A percentile compares a stretch with the other conserved stretches of the same genome.
Conservation (phyloP, 2,329 filamentous ascomycete species). For the Sclerotinia trifoliorum region DNA sequence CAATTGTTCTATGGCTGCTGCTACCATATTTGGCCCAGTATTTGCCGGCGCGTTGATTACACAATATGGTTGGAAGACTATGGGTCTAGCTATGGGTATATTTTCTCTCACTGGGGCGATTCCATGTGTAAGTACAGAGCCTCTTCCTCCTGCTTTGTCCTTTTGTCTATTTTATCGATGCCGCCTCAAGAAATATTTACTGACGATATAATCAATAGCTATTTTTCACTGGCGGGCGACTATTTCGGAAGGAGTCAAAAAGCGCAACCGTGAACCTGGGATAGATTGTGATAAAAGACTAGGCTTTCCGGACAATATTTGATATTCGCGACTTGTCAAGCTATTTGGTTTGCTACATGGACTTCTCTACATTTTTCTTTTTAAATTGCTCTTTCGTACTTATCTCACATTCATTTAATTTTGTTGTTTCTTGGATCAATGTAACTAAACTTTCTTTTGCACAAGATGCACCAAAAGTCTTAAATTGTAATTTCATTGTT, state of each 20-base stretch:
- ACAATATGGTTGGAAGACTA: slow-evolving; percentile 50
- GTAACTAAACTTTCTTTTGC: slow-evolving; percentile 1
- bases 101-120: slow-evolving; percentile 43
- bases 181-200: not conserved
- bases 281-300: not conserved
- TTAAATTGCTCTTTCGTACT: not conserved
- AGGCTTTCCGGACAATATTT: not conserved
- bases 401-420: not conserved
- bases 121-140: slow-evolving; percentile 65
- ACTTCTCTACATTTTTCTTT: not conserved
- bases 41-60: slow-evolving; percentile 49
- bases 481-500: not conserved
- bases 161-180: not conserved
- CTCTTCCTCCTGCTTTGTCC: not conserved
- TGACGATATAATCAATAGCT: slow-evolving; percentile 4
- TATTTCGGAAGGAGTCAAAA: slow-evolving; percentile 27
- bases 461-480: not conserved
- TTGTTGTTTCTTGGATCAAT: not conserved
- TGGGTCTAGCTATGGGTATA: slow-evolving; percentile 50
- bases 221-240: slow-evolving; percentile 8
- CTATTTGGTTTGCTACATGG: not conserved
- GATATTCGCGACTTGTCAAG: not conserved
- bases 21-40: slow-evolving; percentile 51
- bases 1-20: slow-evolving; percentile 52
- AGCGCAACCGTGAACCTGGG: not conserved